Evolutionary conservation across 2,329 filamentous ascomycete species (phyloP).

Genomic region (Geosmithia morbida): DNA sequence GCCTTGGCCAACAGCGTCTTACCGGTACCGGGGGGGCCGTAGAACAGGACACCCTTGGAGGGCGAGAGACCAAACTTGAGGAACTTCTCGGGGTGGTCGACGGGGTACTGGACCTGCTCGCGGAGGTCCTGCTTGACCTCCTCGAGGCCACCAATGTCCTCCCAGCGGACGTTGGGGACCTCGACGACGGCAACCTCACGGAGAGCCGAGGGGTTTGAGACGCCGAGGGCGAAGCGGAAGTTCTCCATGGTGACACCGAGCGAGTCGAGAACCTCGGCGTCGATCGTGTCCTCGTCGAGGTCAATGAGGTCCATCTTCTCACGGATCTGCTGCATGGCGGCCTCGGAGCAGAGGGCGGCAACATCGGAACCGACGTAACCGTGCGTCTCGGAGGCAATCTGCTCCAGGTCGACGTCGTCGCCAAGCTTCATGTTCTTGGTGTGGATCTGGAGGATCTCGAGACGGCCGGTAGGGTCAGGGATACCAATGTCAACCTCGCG

Average conservation of each 20-base stretch:
- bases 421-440: conserved; percentile 99
- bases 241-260: conserved; percentile 99
- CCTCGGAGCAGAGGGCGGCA: conserved; percentile 95
- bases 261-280: conserved; percentile 95
- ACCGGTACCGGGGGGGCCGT: conserved; percentile 98
- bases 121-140: conserved; percentile 98
- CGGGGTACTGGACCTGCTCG: conserved; percentile 96
- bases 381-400: conserved; percentile 94
- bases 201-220: conserved; percentile 96
- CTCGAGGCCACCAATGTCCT: conserved; percentile 97
- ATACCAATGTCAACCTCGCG: conserved; percentile 98
- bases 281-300: conserved; percentile 96
- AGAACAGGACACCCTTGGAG: conserved; percentile 96
- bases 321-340: conserved; percentile 99
- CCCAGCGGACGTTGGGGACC: conserved; percentile 98
- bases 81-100: conserved; percentile 99
- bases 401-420: conserved; percentile 92
- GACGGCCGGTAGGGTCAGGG: conserved; percentile 91
- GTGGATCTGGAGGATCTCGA: conserved; percentile 98
- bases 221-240: conserved; percentile 96
- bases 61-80: conserved; percentile 99
- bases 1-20: conserved; percentile 99
- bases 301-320: conserved; percentile 99
- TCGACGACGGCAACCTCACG: conserved; percentile 98
- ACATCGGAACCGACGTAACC: conserved; percentile 98